These are phyloP conservation scores for Erigeron canadensis DNA, from an alignment of 129 eudicot genomes.

Conservation along the genomic window DNA sequence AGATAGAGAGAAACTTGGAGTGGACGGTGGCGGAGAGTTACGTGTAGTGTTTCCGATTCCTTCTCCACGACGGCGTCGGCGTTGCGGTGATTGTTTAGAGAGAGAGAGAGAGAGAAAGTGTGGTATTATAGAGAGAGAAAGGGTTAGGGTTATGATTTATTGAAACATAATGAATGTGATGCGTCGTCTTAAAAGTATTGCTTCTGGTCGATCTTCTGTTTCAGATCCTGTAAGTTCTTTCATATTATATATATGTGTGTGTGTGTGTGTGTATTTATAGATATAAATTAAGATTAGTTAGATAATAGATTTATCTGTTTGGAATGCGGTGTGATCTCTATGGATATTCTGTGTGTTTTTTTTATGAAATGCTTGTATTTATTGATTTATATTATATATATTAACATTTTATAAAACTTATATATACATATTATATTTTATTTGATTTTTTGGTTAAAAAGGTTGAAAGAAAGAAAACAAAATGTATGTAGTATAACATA, in stretches of 20 bases:
- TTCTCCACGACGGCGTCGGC: conserved; percentile 27
- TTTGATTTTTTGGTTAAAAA: no score
- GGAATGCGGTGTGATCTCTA: conserved; percentile 18
- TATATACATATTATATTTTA: no score
- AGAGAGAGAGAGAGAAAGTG: conserved; percentile 22
- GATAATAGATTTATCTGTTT: conserved; percentile 2
- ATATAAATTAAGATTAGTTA: not conserved
- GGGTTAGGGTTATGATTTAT: conserved; percentile 34
- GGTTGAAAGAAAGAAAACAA: no score
- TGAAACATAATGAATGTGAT: conserved; percentile 68
- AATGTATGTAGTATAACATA: no score
- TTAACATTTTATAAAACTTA: no score
- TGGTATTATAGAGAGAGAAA: conserved; percentile 14
- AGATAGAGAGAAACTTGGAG: conserved; percentile 4
- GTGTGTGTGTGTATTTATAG: not conserved
- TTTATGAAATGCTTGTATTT: no score
- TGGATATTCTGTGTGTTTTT: not conserved
- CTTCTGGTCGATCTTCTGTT: conserved; percentile 86
- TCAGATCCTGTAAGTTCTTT: conserved; percentile 77
- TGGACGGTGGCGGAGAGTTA: conserved; percentile 25
- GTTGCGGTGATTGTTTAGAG: conserved; percentile 17
- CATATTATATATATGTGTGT: not conserved
- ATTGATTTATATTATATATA: no score
- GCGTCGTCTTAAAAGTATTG: conserved; percentile 92
- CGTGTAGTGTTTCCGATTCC: conserved; percentile 23